These are phyloP conservation scores for Globisporangium mamillatum DNA, from an alignment of 352 stramenopile genomes.

Conservation along the genomic window DNA sequence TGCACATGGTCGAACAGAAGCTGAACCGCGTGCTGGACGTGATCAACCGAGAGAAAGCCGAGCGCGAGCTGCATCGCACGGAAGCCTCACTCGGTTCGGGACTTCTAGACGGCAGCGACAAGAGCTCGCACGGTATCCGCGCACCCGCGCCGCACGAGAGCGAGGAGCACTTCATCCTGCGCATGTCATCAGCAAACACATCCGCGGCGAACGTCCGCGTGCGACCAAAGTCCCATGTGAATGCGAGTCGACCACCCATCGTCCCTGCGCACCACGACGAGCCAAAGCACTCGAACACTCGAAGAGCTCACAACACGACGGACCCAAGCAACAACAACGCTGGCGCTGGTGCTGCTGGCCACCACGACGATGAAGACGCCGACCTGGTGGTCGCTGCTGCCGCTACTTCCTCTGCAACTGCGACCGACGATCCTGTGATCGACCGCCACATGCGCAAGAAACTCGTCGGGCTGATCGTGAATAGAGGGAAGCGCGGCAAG, in stretches of 20 bases:
- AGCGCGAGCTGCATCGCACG: constrained; percentile 74
- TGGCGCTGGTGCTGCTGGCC: constrained; percentile 19
- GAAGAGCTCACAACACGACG: constrained; percentile 21
- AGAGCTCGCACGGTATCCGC: constrained; percentile 43
- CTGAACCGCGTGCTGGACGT: constrained; percentile 79
- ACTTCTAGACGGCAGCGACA: constrained; percentile 15
- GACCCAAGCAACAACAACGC: constrained; percentile 14
- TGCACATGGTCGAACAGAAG: constrained; percentile 83
- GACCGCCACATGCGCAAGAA: constrained; percentile 82
- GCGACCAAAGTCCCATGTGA: constrained; percentile 56
- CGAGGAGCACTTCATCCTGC: constrained; percentile 84
- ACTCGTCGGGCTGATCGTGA: constrained; percentile 76
- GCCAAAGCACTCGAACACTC: constrained; percentile 18
- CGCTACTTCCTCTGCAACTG: background rate
- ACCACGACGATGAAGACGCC: constrained; percentile 22
- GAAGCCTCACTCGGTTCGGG: constrained; percentile 35
- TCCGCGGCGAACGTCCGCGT: constrained; percentile 74
- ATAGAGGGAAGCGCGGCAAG: constrained; percentile 71
- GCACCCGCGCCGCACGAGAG: constrained; percentile 63
- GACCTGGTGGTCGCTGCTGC: background rate
- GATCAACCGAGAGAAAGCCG: constrained; percentile 79
- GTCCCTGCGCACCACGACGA: constrained; percentile 23
- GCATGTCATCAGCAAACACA: constrained; percentile 70
- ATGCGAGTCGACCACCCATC: constrained; percentile 22
- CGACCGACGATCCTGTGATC: constrained; percentile 62